A percentile compares a stretch with the other conserved stretches of the same genome.
Evolutionary conservation across 169 alveolate genomes (phyloP).

Genomic region (Eimeria maxima): DNA sequence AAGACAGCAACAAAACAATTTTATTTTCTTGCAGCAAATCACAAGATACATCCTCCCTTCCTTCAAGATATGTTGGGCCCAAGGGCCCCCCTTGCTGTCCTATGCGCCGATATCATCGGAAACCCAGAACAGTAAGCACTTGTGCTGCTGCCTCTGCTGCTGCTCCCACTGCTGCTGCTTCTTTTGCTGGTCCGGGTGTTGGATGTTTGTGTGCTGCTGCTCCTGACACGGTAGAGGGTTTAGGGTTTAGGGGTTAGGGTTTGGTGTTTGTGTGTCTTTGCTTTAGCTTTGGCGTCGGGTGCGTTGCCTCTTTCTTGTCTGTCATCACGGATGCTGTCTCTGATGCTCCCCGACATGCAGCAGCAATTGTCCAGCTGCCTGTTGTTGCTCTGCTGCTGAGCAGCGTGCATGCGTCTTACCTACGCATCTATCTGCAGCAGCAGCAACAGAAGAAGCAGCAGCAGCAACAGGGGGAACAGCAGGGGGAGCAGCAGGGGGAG

Average conservation of each 20-base stretch:
- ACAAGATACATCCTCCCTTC: conserved; percentile 52
- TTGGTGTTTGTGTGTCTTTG: not conserved
- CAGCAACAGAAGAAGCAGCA: conserved; percentile 39
- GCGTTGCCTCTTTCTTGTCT: conserved; percentile 67
- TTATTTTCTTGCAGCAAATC: conserved; percentile 63
- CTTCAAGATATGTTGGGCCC: conserved; percentile 50
- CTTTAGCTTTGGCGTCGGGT: conserved; percentile 77
- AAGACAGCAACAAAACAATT: conserved; percentile 66
- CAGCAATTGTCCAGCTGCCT: conserved; percentile 60
- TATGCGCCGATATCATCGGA: conserved; percentile 52
- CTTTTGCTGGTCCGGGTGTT: not conserved
- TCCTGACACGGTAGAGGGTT: not conserved
- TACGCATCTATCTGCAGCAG: conserved; percentile 29
- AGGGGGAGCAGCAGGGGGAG: not conserved
- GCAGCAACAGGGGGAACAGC: not conserved
- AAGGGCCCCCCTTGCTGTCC: conserved; percentile 55
- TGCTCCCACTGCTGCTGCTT: not conserved
- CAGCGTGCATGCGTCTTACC: conserved; percentile 65
- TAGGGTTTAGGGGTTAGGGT: not conserved
- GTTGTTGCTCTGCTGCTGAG: conserved; percentile 75
- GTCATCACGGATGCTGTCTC: conserved; percentile 68
- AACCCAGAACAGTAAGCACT: conserved; percentile 57
- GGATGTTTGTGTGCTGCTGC: not conserved
- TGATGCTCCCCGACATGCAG: conserved; percentile 64
- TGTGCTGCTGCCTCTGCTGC: conserved; percentile 5